Evolutionary conservation across 352 stramenopile species (phyloP).

Genomic region (Phytophthora citricola): DNA sequence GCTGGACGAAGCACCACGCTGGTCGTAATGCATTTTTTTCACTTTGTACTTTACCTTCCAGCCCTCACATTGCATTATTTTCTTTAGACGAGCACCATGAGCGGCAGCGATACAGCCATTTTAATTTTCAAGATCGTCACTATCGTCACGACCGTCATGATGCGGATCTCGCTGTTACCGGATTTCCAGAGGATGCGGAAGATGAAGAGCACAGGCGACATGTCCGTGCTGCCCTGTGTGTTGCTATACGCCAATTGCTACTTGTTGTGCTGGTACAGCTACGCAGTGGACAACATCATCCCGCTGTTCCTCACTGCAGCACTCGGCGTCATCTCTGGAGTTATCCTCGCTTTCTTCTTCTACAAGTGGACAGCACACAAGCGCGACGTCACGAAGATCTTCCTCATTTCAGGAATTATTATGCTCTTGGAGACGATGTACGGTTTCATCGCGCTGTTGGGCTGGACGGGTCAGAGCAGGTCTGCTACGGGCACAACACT

Average conservation of each 20-base stretch:
- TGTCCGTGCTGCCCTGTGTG: constrained; percentile 37
- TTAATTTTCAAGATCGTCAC: constrained; percentile 40
- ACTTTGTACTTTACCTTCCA: constrained; percentile 10
- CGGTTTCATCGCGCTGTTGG: constrained; percentile 28
- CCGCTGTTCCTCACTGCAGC: constrained; percentile 48
- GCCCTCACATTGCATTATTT: neutral
- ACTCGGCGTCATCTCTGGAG: constrained; percentile 37
- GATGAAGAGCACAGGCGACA: constrained; percentile 38
- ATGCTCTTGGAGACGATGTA: constrained; percentile 43
- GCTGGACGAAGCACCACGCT: constrained; percentile 14
- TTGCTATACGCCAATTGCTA: constrained; percentile 42
- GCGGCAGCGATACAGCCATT: constrained; percentile 13
- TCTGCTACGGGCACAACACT: constrained; percentile 37
- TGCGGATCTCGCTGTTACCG: constrained; percentile 49
- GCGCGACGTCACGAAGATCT: constrained; percentile 34
- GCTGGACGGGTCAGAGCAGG: constrained; percentile 35
- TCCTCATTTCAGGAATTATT: constrained; percentile 27
- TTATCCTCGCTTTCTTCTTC: constrained; percentile 45
- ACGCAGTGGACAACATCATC: constrained; percentile 50
- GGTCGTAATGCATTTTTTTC: constrained; percentile 7
- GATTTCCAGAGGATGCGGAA: constrained; percentile 49
- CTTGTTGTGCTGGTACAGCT: constrained; percentile 48
- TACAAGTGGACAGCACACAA: constrained; percentile 44
- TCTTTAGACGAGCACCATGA: constrained; percentile 13
- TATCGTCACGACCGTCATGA: constrained; percentile 47